Evolutionary conservation across 257 asterid species (phyloP).

Genomic region (Nicotiana benthamiana): DNA sequence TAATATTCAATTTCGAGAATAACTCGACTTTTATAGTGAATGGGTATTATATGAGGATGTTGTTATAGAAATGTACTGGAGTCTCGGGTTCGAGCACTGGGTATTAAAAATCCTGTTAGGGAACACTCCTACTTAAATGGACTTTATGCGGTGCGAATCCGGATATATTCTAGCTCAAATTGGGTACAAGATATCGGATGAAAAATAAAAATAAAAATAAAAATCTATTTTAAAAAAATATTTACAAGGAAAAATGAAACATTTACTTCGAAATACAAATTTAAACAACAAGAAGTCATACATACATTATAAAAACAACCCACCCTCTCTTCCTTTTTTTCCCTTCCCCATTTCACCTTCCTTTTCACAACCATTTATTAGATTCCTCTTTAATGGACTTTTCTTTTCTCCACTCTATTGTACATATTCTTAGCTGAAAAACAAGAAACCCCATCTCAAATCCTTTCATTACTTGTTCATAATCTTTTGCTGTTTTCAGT

Average conservation of each 20-base stretch:
- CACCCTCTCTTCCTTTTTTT: constrained; percentile 28
- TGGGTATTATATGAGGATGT: too few species aligned
- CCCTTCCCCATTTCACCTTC: constrained; percentile 60
- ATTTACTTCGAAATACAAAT: constrained; percentile 54
- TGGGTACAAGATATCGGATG: too few species aligned
- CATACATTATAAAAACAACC: constrained; percentile 24
- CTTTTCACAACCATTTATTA: constrained; percentile 54
- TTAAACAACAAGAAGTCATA: constrained; percentile 38
- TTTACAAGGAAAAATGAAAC: constrained; percentile 34
- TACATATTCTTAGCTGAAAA: constrained; percentile 31
- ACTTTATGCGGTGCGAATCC: too few species aligned
- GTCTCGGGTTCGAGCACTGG: too few species aligned
- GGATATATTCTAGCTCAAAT: too few species aligned
- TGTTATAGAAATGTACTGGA: too few species aligned
- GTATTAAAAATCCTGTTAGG: too few species aligned
- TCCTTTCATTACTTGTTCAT: constrained; percentile 28
- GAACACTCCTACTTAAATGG: too few species aligned
- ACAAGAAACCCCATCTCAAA: constrained; percentile 29
- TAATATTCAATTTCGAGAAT: too few species aligned
- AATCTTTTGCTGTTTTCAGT: constrained; percentile 35
- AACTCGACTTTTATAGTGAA: too few species aligned
- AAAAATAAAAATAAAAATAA: too few species aligned
- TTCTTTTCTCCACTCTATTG: constrained; percentile 39
- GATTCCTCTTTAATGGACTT: constrained; percentile 61
- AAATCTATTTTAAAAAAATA: background rate